A percentile compares a stretch with the other conserved stretches of the same genome.
These are phyloP conservation scores for Triticum aestivum DNA, from an alignment of 176 grass and related monocot genomes.

Conservation along the genomic window IWGSC_CS_RefSeq_v2.1 NC_057800.1:223736129-223736628, in stretches of 20 bases:
- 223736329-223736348: neutral
- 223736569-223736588: neutral
- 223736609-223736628: neutral
- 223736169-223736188: too few relatives aligned
- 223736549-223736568: neutral
- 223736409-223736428: neutral
- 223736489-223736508: neutral
- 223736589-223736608: conserved; percentile 1
- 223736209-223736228: too few relatives aligned
- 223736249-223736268: too few relatives aligned
- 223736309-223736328: neutral
- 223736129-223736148: too few relatives aligned
- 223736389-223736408: neutral
- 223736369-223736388: neutral
- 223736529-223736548: neutral
- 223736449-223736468: neutral
- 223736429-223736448: neutral
- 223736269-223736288: too few relatives aligned
- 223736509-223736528: neutral
- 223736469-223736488: conserved; percentile 12
- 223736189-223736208: too few relatives aligned
- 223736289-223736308: too few relatives aligned
- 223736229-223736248: too few relatives aligned
- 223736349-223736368: neutral
- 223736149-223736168: too few relatives aligned